Evolutionary conservation across 176 grass and related monocot genomes (phyloP).

Genomic region (Urochloa ruziziensis): DNA sequence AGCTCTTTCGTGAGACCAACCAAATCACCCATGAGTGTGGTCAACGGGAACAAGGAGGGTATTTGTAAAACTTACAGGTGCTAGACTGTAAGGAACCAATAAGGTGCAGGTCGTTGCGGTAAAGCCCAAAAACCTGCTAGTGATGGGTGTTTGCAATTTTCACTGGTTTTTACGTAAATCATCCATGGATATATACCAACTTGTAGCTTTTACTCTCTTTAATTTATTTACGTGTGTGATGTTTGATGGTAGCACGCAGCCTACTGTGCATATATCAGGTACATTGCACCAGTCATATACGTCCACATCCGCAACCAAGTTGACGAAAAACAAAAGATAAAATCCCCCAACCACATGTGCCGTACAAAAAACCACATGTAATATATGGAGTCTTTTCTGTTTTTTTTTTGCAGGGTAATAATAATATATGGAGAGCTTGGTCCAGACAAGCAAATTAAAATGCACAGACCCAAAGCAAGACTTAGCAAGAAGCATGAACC

Average conservation of each 20-base stretch:
- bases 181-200: neutral
- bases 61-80: neutral
- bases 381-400: neutral
- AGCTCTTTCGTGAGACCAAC: no score
- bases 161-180: neutral
- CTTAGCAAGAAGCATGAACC: neutral
- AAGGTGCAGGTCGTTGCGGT: neutral
- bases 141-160: neutral
- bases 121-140: neutral
- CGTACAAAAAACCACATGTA: neutral
- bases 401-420: neutral
- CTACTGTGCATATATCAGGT: neutral
- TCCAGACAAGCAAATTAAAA: neutral
- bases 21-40: no score
- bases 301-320: conserved; percentile 24
- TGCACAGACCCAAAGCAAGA: neutral
- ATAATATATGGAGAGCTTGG: neutral
- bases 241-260: neutral
- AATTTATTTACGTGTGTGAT: neutral
- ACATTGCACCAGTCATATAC: conserved; percentile 19
- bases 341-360: neutral
- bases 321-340: neutral
- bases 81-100: neutral
- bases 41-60: no score
- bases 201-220: neutral